Evolutionary conservation across 228 moss, liverwort and hornwort genomes (phyloP).

Genomic region (Sphagnum magellanicum): DNA sequence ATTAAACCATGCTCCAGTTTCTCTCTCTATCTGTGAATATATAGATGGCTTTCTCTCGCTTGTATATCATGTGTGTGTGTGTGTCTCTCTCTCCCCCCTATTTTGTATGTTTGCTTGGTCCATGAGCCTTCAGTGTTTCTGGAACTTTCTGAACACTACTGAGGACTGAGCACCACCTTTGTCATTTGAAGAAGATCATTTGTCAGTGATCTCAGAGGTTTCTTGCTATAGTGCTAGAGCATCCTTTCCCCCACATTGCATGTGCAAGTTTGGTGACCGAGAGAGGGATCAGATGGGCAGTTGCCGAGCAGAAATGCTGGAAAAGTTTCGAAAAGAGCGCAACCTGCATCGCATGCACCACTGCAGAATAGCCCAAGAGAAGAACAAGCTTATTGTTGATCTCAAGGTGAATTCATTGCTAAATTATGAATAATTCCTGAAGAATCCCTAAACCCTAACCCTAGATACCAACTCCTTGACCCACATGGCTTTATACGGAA

Average conservation of each 20-base stretch:
- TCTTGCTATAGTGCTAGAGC: neutral
- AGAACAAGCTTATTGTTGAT: constrained; percentile 69
- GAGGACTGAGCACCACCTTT: neutral
- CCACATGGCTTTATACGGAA: too few species aligned
- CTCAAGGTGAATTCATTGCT: constrained; percentile 58
- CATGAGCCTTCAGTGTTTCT: neutral
- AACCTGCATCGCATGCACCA: constrained; percentile 96
- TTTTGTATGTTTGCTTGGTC: neutral
- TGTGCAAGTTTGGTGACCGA: constrained; percentile 7
- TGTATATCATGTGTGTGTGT: neutral
- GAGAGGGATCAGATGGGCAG: constrained; percentile 61
- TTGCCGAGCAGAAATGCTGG: constrained; percentile 81
- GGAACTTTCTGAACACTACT: neutral
- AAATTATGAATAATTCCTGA: too few species aligned
- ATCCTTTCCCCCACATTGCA: too few species aligned
- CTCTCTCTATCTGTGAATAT: neutral
- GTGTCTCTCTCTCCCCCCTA: neutral
- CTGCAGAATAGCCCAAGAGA: constrained; percentile 86
- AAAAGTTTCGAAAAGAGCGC: constrained; percentile 86
- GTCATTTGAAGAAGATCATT: neutral
- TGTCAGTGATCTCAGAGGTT: neutral
- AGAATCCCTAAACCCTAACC: too few species aligned
- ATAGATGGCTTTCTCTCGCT: neutral
- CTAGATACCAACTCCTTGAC: too few species aligned
- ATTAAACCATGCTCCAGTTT: neutral